Evolutionary conservation across 169 alveolate species (phyloP).

Genomic region (Pseudocohnilembus persalinus): DNA sequence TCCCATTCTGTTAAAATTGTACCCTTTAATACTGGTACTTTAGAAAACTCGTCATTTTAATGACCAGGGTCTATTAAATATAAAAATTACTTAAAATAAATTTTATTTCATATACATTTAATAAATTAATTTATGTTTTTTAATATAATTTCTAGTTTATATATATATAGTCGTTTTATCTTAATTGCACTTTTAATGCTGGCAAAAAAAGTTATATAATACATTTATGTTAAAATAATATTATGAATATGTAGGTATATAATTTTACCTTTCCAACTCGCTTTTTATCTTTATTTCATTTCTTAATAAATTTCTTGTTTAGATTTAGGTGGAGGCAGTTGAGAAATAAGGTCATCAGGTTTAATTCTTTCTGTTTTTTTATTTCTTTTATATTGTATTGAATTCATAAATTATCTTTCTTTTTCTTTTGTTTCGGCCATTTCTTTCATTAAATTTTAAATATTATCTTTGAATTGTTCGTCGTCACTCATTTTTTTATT

Average conservation of each 20-base stretch:
- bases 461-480: not conserved
- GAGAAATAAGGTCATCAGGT: not conserved
- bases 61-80: slow-evolving; percentile 34
- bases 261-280: not conserved
- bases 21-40: slow-evolving; percentile 36
- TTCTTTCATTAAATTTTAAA: no score
- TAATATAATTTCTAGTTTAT: no score
- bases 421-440: not conserved
- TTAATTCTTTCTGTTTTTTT: not conserved
- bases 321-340: not conserved
- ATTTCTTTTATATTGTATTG: not conserved
- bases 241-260: no score
- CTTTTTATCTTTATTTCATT: not conserved
- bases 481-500: not conserved
- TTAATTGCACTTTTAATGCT: no score
- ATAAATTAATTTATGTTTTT: no score
- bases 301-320: not conserved
- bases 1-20: slow-evolving; percentile 43
- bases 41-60: slow-evolving; percentile 40
- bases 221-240: no score
- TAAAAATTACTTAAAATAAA: not conserved
- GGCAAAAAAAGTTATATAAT: no score
- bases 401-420: not conserved
- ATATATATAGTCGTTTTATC: no score
- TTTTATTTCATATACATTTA: no score